Percentiles rank a stretch among this genome's conserved stretches.
Conservation (phyloP, 2,329 filamentous ascomycete species). For the Fusarium brachygibbosum region DNA sequence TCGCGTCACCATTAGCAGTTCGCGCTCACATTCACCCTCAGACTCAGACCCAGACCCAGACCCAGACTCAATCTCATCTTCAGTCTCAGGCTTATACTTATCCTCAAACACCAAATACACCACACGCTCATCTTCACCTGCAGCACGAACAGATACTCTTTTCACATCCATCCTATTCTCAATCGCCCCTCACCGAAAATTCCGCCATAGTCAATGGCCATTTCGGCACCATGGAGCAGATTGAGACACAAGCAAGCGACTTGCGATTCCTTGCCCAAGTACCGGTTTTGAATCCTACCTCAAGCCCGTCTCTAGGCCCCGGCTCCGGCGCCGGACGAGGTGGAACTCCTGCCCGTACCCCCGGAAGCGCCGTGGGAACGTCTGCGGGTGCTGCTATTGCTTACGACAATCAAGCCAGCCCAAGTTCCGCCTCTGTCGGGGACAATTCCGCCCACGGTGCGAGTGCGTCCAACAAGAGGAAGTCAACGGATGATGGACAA, state of each 20-base stretch:
- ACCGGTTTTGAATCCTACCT: constrained; percentile 48
- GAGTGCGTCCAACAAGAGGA: constrained; percentile 52
- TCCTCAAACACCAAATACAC: constrained; percentile 9
- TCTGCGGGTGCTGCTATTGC: constrained; percentile 50
- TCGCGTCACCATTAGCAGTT: constrained; percentile 34
- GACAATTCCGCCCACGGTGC: constrained; percentile 63
- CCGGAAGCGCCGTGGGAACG: constrained; percentile 41
- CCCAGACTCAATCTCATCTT: constrained; percentile 15
- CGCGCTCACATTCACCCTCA: constrained; percentile 24
- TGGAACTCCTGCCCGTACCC: constrained; percentile 38
- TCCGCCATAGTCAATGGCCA: constrained; percentile 36
- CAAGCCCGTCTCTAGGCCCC: constrained; percentile 42
- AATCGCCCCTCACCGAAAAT: constrained; percentile 15
- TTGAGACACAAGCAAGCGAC: constrained; percentile 68
- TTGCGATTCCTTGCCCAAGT: constrained; percentile 64
- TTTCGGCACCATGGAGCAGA: constrained; percentile 63
- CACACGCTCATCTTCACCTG: constrained; percentile 20
- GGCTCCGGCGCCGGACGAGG: constrained; percentile 36
- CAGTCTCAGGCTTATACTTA: constrained; percentile 16
- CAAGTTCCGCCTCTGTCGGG: constrained; percentile 60
- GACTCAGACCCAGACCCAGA: neutral
- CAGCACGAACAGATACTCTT: constrained; percentile 24
- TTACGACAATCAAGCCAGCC: constrained; percentile 54
- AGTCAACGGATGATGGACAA: constrained; percentile 59
- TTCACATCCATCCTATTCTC: constrained; percentile 17